Conservation (phyloP, 352 stramenopile species). For the Pythium rhizo-oryzae region DNA sequence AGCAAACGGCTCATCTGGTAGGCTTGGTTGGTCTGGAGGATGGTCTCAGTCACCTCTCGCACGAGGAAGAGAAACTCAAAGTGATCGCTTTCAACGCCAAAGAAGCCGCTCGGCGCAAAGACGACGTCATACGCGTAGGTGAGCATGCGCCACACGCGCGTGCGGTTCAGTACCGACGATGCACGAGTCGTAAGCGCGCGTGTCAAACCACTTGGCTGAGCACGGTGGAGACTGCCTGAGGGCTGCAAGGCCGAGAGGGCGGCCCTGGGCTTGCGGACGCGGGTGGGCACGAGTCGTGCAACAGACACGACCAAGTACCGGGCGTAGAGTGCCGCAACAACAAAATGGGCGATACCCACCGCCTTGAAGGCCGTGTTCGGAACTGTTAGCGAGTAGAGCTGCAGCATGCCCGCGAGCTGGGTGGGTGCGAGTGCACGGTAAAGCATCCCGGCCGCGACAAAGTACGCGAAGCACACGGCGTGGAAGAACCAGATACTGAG, state of each 20-base stretch:
- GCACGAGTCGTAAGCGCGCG: background rate
- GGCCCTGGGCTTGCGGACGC: background rate
- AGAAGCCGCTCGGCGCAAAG: constrained; percentile 1
- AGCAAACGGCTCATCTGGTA: constrained; percentile 22
- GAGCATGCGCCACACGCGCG: background rate
- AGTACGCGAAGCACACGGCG: constrained; percentile 15
- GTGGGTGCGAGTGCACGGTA: constrained; percentile 13
- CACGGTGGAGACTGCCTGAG: background rate
- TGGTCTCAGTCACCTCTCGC: constrained; percentile 14
- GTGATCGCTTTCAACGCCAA: constrained; percentile 9
- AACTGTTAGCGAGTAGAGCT: constrained; percentile 22
- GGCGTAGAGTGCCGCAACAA: constrained; percentile 10
- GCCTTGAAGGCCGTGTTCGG: background rate
- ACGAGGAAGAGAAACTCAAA: constrained; percentile 24
- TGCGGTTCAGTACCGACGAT: background rate
- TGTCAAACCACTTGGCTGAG: background rate
- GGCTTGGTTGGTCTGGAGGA: constrained; percentile 19
- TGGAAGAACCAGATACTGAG: constrained; percentile 15
- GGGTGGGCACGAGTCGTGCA: background rate
- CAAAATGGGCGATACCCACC: constrained; percentile 13
- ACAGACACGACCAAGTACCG: background rate
- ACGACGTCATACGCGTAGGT: background rate
- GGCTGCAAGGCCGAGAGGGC: background rate
- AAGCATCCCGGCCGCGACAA: constrained; percentile 12
- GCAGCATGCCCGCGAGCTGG: constrained; percentile 3